Conservation (phyloP, 176 grass and related monocot species). For the Oryza glaberrima region DNA sequence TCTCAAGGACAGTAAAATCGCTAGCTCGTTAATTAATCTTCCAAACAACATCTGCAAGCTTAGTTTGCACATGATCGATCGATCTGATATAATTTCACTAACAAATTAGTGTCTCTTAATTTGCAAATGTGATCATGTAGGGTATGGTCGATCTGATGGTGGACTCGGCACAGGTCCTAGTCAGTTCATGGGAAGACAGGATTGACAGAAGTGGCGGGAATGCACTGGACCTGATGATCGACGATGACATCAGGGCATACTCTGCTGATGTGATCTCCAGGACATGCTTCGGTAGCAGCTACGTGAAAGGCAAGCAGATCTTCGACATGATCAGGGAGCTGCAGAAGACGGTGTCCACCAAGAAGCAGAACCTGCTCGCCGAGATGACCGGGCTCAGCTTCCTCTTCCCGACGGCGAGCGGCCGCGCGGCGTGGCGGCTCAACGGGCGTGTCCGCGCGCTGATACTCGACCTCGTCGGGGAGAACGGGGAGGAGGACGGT, state of each 20-base stretch:
- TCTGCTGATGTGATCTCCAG: slow-evolving; percentile 87
- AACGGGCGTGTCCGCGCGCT: slow-evolving; percentile 56
- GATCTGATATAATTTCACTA: not conserved
- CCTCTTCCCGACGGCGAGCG: slow-evolving; percentile 47
- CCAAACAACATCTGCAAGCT: too few relatives aligned
- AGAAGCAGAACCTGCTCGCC: slow-evolving; percentile 59
- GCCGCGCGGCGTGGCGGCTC: slow-evolving; percentile 62
- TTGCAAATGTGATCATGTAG: slow-evolving; percentile 9
- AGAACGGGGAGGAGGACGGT: slow-evolving; percentile 19
- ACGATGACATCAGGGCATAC: slow-evolving; percentile 80
- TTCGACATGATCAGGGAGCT: slow-evolving; percentile 74
- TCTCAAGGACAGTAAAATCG: not conserved
- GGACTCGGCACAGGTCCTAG: slow-evolving; percentile 52
- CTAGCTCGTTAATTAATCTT: too few relatives aligned
- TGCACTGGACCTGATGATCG: slow-evolving; percentile 51
- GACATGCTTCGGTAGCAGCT: slow-evolving; percentile 88
- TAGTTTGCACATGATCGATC: too few relatives aligned
- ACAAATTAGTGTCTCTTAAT: not conserved
- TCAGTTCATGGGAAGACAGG: slow-evolving; percentile 60
- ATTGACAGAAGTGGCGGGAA: not conserved
- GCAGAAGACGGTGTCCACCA: slow-evolving; percentile 59
- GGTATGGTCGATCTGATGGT: slow-evolving; percentile 79
- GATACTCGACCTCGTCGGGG: slow-evolving; percentile 58
- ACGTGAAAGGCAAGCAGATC: slow-evolving; percentile 64
- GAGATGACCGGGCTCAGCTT: slow-evolving; percentile 65